These are phyloP conservation scores for Colletotrichum sp. DNA, from an alignment of 2,329 filamentous ascomycete species.

Conservation along the genomic window DNA sequence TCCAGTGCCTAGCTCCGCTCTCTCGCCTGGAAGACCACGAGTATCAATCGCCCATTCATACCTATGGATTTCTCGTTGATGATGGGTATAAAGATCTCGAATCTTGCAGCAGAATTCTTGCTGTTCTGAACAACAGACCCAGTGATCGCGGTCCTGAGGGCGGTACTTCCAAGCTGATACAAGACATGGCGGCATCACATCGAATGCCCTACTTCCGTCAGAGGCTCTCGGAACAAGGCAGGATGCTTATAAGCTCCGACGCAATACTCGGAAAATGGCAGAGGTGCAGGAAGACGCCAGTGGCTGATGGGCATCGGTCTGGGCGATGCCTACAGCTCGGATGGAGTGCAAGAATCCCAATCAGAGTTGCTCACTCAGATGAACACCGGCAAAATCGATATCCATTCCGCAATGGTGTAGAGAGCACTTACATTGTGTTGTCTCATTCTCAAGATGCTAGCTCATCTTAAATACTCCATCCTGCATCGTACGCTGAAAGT, in stretches of 20 bases:
- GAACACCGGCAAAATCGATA: background rate
- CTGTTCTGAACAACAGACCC: background rate
- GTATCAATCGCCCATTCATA: background rate
- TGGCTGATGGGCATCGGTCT: fast-evolving
- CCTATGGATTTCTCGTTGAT: fast-evolving
- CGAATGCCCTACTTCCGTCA: too few relatives aligned
- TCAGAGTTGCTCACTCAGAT: background rate
- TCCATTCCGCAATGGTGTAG: too few relatives aligned
- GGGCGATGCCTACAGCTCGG: background rate
- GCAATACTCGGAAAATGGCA: background rate
- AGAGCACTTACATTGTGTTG: background rate
- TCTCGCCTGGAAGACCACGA: background rate
- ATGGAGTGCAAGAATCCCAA: background rate
- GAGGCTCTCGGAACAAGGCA: too few relatives aligned
- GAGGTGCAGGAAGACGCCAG: background rate
- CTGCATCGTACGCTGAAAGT: background rate
- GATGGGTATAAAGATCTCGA: background rate
- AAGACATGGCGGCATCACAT: too few relatives aligned
- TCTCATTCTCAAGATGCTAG: background rate
- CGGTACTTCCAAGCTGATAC: too few relatives aligned
- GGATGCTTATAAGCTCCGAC: fast-evolving
- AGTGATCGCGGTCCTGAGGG: too few relatives aligned
- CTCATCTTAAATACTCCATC: too few relatives aligned
- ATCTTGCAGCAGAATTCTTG: too few relatives aligned
- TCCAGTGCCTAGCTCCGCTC: background rate